These are phyloP conservation scores for Ogataea kodamae DNA, from an alignment of 805 yeast genomes.

Conservation along the genomic window DNA sequence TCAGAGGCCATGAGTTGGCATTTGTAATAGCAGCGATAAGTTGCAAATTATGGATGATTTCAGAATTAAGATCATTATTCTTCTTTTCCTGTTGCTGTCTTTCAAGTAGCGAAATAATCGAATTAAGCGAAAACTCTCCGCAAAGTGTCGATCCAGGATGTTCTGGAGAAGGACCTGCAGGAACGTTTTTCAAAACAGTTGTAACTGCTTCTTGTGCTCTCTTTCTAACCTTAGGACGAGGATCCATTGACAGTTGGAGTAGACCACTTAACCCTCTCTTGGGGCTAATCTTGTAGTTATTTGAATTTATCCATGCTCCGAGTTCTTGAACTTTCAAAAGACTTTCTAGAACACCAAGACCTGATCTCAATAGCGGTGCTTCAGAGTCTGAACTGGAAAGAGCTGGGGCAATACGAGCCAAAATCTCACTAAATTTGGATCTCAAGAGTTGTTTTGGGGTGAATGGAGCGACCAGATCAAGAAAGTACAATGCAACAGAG, in stretches of 20 bases:
- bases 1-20: constrained; percentile 79
- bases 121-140: constrained; percentile 62
- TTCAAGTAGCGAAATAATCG: constrained; percentile 46
- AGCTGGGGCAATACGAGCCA: constrained; percentile 77
- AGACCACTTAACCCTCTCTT: constrained; percentile 77
- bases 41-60: constrained; percentile 73
- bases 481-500: constrained; percentile 70
- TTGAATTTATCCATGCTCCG: constrained; percentile 66
- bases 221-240: constrained; percentile 92
- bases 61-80: constrained; percentile 48
- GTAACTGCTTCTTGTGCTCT: constrained; percentile 90
- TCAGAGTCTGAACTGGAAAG: constrained; percentile 65
- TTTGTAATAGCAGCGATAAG: constrained; percentile 66
- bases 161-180: constrained; percentile 70
- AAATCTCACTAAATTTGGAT: constrained; percentile 71
- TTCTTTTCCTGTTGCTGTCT: constrained; percentile 31
- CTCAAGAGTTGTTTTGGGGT: constrained; percentile 67
- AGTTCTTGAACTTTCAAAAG: constrained; percentile 77
- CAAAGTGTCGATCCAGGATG: constrained; percentile 75
- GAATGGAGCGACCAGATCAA: constrained; percentile 75
- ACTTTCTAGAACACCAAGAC: constrained; percentile 81
- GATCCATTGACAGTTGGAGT: constrained; percentile 75
- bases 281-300: constrained; percentile 57
- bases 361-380: constrained; percentile 78
- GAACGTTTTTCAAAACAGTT: constrained; percentile 59